Evolutionary conservation across 2,329 filamentous ascomycete species (phyloP).

Genomic region (Penicillium verrucosum): DNA sequence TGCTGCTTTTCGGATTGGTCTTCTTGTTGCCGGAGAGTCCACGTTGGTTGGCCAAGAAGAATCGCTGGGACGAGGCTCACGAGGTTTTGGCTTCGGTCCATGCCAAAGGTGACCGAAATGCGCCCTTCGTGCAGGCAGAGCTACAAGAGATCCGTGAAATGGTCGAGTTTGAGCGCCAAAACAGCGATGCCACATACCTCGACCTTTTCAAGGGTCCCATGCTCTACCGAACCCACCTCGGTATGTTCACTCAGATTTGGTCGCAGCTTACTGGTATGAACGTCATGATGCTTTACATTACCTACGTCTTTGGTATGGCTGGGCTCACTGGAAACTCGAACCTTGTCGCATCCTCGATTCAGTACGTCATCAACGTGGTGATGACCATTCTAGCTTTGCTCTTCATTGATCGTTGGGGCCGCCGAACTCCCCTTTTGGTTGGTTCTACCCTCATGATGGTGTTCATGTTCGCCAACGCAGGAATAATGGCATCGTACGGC

Average conservation of each 20-base stretch:
- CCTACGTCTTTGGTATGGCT: conserved; percentile 66
- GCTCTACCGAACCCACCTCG: conserved; percentile 70
- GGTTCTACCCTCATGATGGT: conserved; percentile 62
- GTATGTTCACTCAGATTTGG: conserved; percentile 72
- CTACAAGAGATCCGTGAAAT: conserved; percentile 70
- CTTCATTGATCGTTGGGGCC: conserved; percentile 72
- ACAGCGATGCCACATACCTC: conserved; percentile 65
- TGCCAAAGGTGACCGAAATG: conserved; percentile 61
- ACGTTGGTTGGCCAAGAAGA: conserved; percentile 61
- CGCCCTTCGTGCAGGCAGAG: conserved; percentile 65
- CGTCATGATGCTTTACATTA: conserved; percentile 70
- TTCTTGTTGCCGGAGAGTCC: conserved; percentile 54
- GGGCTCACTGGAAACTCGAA: conserved; percentile 58
- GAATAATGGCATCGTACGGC: conserved; percentile 40
- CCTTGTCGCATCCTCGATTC: conserved; percentile 65
- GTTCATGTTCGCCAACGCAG: conserved; percentile 44
- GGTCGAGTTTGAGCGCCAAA: conserved; percentile 68
- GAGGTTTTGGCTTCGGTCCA: conserved; percentile 57
- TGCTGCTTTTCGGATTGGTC: conserved; percentile 57
- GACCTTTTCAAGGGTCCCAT: conserved; percentile 71
- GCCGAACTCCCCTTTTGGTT: conserved; percentile 62
- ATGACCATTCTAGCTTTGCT: conserved; percentile 77
- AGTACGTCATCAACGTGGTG: conserved; percentile 74
- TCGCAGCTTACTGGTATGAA: conserved; percentile 74
- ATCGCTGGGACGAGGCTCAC: conserved; percentile 55